phyloP scores from a whole-genome alignment of 2,329 filamentous ascomycete species.

The Leptographium flavum region DNA sequence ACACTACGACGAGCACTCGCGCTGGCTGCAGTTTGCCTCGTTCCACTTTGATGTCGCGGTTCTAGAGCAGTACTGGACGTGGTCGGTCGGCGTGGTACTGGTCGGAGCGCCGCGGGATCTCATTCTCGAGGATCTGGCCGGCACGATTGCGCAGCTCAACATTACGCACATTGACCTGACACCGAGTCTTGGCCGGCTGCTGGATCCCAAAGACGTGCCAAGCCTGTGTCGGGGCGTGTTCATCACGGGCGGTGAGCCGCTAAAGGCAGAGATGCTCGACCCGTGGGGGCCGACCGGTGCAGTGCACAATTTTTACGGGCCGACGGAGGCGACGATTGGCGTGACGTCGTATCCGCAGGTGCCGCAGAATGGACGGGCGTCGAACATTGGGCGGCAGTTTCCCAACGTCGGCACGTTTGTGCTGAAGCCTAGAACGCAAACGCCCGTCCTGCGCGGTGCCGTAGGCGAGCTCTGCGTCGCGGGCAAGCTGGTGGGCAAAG shows the following conservation, averaged over 20 bases:
- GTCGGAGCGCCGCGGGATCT: constrained; percentile 72
- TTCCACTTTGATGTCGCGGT: constrained; percentile 93
- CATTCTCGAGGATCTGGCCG: constrained; percentile 69
- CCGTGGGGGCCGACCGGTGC: constrained; percentile 66
- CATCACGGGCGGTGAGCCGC: constrained; percentile 79
- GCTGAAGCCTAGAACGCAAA: constrained; percentile 51
- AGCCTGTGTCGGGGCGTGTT: constrained; percentile 71
- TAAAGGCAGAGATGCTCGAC: constrained; percentile 81
- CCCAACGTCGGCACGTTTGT: constrained; percentile 79
- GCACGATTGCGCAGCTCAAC: constrained; percentile 52
- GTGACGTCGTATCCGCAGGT: constrained; percentile 83
- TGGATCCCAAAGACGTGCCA: constrained; percentile 70
- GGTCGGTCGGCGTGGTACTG: constrained; percentile 77
- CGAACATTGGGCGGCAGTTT: constrained; percentile 80
- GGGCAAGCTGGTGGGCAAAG: constrained; percentile 75
- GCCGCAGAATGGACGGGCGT: constrained; percentile 60
- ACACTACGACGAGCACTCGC: constrained; percentile 59
- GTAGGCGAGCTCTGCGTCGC: constrained; percentile 83
- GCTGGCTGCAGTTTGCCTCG: constrained; percentile 86
- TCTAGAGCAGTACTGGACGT: constrained; percentile 89
- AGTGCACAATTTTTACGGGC: constrained; percentile 87
- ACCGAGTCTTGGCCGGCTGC: constrained; percentile 66
- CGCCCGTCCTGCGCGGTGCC: constrained; percentile 61
- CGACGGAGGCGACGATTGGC: constrained; percentile 85
- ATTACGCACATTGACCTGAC: constrained; percentile 91